phyloP scores from a whole-genome alignment of 2,329 filamentous ascomycete species.

The Aspergillus sp. region DNA sequence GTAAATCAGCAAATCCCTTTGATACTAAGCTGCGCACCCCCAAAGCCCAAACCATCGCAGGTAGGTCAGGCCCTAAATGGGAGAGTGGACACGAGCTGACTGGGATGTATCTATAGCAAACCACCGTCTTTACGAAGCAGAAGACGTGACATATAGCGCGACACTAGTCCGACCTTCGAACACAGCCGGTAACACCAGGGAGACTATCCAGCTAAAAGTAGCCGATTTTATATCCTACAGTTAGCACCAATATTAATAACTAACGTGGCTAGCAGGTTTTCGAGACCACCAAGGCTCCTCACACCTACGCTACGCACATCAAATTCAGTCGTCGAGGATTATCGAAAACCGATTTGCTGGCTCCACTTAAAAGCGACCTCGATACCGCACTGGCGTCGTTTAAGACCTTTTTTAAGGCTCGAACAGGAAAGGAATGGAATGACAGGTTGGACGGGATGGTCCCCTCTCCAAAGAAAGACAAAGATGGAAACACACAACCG shows the following conservation, averaged over 20 bases:
- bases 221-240: conserved; percentile 22
- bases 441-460: conserved; percentile 31
- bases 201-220: conserved; percentile 63
- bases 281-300: conserved; percentile 61
- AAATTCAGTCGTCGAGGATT: conserved; percentile 43
- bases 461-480: conserved; percentile 23
- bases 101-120: conserved; percentile 44
- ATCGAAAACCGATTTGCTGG: conserved; percentile 33
- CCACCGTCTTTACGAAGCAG: conserved; percentile 60
- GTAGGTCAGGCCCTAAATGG: background rate
- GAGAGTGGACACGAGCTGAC: background rate
- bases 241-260: background rate
- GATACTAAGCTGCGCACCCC: conserved; percentile 4
- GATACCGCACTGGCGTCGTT: conserved; percentile 53
- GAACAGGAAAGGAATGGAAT: conserved; percentile 62
- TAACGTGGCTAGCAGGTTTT: conserved; percentile 56
- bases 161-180: conserved; percentile 54
- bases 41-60: background rate
- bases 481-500: conserved; percentile 24
- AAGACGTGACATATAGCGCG: conserved; percentile 64
- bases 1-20: conserved; percentile 1
- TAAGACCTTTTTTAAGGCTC: conserved; percentile 56
- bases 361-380: conserved; percentile 31
- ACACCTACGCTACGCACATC: conserved; percentile 61
- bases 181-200: conserved; percentile 51